Evolutionary conservation across 441 rosid species (phyloP).

Genomic region (Macaranga tanarius): DNA sequence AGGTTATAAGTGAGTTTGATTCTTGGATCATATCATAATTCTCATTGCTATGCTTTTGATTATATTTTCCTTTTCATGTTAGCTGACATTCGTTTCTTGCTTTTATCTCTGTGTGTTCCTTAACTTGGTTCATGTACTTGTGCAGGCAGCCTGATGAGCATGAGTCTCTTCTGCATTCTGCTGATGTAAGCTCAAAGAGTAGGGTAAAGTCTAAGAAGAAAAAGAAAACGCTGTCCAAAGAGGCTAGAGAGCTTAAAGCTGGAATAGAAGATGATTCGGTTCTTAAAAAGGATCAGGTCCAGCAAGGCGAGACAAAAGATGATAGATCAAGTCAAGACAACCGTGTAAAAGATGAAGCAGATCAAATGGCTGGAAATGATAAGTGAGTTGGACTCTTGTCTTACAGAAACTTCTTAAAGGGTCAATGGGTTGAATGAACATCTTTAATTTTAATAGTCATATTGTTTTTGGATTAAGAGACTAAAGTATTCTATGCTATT

Average conservation of each 20-base stretch:
- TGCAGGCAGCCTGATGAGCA: conserved; percentile 9
- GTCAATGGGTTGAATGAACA: too few relatives aligned
- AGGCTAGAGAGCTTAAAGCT: conserved; percentile 12
- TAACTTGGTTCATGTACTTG: not conserved
- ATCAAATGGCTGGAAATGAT: conserved; percentile 9
- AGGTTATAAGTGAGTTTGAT: conserved; percentile 15
- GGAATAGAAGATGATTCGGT: conserved; percentile 10
- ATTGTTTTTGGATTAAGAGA: too few relatives aligned
- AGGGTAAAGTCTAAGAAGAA: conserved; percentile 24
- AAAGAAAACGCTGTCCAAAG: conserved; percentile 7
- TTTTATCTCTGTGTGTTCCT: not conserved
- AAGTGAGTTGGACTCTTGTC: conserved; percentile 13
- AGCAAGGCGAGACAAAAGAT: conserved; percentile 10
- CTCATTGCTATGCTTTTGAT: too few relatives aligned
- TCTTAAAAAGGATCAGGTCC: conserved; percentile 11
- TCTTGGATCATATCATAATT: not conserved
- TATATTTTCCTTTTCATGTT: too few relatives aligned
- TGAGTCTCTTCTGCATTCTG: conserved; percentile 3
- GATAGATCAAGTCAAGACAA: conserved; percentile 14
- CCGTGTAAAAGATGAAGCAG: not conserved
- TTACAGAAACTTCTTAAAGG: not conserved
- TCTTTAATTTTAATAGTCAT: too few relatives aligned
- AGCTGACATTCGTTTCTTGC: not conserved
- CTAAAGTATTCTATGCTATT: too few relatives aligned
- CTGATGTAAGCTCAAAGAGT: not conserved